Evolutionary conservation across 106 monocot genomes (phyloP).

Genomic region (Agapanthus africanus): DNA sequence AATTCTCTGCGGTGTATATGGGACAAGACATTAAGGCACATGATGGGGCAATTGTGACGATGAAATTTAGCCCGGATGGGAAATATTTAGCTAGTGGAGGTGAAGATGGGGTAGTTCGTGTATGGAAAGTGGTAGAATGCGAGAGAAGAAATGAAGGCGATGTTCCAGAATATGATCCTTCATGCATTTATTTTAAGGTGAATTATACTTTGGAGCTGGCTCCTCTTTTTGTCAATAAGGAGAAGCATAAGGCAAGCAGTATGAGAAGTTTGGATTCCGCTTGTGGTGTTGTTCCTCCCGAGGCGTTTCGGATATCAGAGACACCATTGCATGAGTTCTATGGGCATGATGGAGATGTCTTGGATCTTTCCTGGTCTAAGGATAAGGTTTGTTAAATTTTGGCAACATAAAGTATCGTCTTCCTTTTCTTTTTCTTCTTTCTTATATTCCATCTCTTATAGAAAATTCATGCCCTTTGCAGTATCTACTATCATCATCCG

Average conservation of each 20-base stretch:
- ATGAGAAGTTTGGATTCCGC: constrained; percentile 39
- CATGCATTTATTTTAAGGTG: constrained; percentile 50
- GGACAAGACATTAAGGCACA: constrained; percentile 58
- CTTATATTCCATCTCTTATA: neutral
- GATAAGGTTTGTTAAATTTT: constrained; percentile 36
- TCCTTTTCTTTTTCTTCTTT: neutral
- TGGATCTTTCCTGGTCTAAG: constrained; percentile 85
- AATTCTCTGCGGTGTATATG: constrained; percentile 56
- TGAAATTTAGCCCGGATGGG: constrained; percentile 75
- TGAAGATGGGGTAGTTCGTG: constrained; percentile 73
- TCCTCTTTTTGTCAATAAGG: constrained; percentile 26
- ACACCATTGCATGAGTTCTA: constrained; percentile 63
- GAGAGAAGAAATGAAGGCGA: constrained; percentile 17
- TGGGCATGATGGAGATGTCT: constrained; percentile 67
- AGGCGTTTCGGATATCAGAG: constrained; percentile 49
- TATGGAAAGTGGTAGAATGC: constrained; percentile 49
- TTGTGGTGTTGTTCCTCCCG: constrained; percentile 64
- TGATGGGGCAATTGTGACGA: constrained; percentile 59
- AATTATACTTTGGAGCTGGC: constrained; percentile 35
- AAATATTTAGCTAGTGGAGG: constrained; percentile 67
- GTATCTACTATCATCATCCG: constrained; percentile 73
- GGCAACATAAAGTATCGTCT: neutral
- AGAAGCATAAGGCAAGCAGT: constrained; percentile 27
- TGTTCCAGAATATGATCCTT: constrained; percentile 51
- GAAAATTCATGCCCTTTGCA: constrained; percentile 14